Conservation (phyloP, 2,329 filamentous ascomycete species). For the Arthrobotrys entomopaga region DNA sequence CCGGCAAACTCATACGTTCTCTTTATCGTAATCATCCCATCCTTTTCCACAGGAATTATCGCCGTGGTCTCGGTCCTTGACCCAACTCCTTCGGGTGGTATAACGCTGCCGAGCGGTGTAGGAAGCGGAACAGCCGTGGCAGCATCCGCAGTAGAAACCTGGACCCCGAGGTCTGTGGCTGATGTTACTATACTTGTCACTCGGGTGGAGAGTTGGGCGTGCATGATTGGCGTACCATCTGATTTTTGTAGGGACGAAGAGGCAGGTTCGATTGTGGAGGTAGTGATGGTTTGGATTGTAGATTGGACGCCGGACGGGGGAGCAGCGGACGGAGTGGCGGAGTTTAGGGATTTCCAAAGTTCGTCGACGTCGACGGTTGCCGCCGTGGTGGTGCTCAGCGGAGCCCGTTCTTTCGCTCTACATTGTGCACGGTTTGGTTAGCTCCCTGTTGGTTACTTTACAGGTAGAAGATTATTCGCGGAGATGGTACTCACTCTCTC, state of each 20-base stretch:
- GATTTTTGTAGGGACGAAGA: slow-evolving; percentile 25
- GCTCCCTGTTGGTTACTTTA: not conserved
- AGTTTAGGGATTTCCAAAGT: slow-evolving; percentile 69
- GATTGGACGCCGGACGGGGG: slow-evolving; percentile 20
- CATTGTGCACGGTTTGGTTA: slow-evolving; percentile 35
- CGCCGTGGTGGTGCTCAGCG: slow-evolving; percentile 67
- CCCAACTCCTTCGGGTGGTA: slow-evolving; percentile 40
- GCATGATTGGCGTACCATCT: slow-evolving; percentile 48
- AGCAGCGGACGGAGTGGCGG: slow-evolving; percentile 59
- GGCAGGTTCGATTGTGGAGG: slow-evolving; percentile 33
- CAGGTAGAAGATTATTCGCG: not conserved
- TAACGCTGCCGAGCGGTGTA: not conserved
- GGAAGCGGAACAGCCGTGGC: slow-evolving; percentile 41
- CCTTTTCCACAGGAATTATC: slow-evolving; percentile 34
- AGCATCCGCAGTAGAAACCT: slow-evolving; percentile 40
- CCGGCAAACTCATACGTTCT: slow-evolving; percentile 80
- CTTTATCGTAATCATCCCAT: slow-evolving; percentile 70
- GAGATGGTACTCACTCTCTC: slow-evolving; percentile 67
- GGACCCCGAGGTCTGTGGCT: slow-evolving; percentile 41
- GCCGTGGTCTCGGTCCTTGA: slow-evolving; percentile 42
- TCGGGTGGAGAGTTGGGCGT: slow-evolving; percentile 49
- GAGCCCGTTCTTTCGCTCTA: slow-evolving; percentile 70
- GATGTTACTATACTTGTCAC: slow-evolving; percentile 55
- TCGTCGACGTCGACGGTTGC: slow-evolving; percentile 78
- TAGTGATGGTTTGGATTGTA: slow-evolving; percentile 57